These are phyloP conservation scores for Lentinula sp. DNA, from an alignment of 768 basidiomycete genomes.

Conservation along the genomic window DNA sequence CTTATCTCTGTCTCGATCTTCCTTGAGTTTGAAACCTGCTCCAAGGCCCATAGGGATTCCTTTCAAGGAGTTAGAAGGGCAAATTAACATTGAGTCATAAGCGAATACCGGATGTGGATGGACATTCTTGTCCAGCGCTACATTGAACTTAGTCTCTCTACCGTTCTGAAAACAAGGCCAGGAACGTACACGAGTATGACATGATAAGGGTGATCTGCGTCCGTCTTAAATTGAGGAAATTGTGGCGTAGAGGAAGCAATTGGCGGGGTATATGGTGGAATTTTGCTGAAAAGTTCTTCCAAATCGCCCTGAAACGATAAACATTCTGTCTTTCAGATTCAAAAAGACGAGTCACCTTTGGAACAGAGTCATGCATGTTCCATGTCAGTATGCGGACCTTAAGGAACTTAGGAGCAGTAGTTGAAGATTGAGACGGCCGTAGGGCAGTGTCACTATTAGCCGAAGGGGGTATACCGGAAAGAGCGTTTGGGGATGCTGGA, in stretches of 20 bases:
- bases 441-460: slow-evolving; percentile 11
- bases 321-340: slow-evolving; percentile 12
- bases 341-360: slow-evolving; percentile 39
- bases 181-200: slow-evolving; percentile 67
- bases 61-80: slow-evolving; percentile 15
- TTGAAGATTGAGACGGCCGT: slow-evolving; percentile 16
- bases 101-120: slow-evolving; percentile 59
- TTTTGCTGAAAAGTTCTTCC: slow-evolving; percentile 61
- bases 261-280: slow-evolving; percentile 35
- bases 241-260: slow-evolving; percentile 31
- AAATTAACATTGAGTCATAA: neutral
- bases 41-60: slow-evolving; percentile 76
- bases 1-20: slow-evolving; percentile 40
- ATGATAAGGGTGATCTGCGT: slow-evolving; percentile 65
- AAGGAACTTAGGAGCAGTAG: slow-evolving; percentile 34
- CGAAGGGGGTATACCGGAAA: neutral
- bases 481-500: slow-evolving; percentile 26
- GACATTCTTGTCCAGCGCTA: slow-evolving; percentile 71
- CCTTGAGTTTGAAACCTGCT: slow-evolving; percentile 68
- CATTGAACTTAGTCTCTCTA: slow-evolving; percentile 1
- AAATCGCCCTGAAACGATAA: slow-evolving; percentile 53
- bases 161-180: neutral
- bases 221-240: slow-evolving; percentile 29
- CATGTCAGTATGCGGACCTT: slow-evolving; percentile 71
- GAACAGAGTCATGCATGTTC: slow-evolving; percentile 84